These are phyloP conservation scores for Saitozyma podzolica DNA, from an alignment of 768 basidiomycete genomes.

Conservation along the genomic window DNA sequence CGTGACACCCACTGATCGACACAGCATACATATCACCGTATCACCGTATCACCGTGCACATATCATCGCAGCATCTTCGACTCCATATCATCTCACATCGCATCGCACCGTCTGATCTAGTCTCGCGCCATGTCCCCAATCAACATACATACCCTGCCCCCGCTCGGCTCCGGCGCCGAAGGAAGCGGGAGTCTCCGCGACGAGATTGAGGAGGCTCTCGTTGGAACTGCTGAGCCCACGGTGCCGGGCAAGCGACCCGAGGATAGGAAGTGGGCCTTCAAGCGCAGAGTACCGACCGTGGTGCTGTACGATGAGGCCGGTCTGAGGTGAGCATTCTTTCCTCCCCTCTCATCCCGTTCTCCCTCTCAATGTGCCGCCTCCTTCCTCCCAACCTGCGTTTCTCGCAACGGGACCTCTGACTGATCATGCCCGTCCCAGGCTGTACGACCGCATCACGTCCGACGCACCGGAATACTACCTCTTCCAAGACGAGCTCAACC, in stretches of 20 bases:
- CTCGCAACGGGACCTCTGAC: background rate
- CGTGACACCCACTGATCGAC: too few species aligned
- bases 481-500: slow-evolving; percentile 81
- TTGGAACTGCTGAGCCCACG: slow-evolving; percentile 19
- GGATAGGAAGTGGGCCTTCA: slow-evolving; percentile 45
- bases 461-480: slow-evolving; percentile 68
- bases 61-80: too few species aligned
- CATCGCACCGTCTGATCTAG: too few species aligned
- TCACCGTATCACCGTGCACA: too few species aligned
- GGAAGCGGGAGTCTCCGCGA: slow-evolving; percentile 18
- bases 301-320: slow-evolving; percentile 85
- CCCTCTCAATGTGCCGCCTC: too few species aligned
- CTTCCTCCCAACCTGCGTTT: too few species aligned
- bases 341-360: background rate
- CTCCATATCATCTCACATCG: too few species aligned
- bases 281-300: slow-evolving; percentile 73
- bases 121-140: background rate
- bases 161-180: background rate
- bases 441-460: slow-evolving; percentile 51
- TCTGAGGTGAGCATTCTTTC: slow-evolving; percentile 56
- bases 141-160: slow-evolving; percentile 16
- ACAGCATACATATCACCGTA: too few species aligned
- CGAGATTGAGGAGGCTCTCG: slow-evolving; percentile 38
- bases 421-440: slow-evolving; percentile 11
- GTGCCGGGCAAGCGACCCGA: slow-evolving; percentile 31